phyloP scores from a whole-genome alignment of 1,284 basidiomycete species.

The Ganoderma sinense region DNA sequence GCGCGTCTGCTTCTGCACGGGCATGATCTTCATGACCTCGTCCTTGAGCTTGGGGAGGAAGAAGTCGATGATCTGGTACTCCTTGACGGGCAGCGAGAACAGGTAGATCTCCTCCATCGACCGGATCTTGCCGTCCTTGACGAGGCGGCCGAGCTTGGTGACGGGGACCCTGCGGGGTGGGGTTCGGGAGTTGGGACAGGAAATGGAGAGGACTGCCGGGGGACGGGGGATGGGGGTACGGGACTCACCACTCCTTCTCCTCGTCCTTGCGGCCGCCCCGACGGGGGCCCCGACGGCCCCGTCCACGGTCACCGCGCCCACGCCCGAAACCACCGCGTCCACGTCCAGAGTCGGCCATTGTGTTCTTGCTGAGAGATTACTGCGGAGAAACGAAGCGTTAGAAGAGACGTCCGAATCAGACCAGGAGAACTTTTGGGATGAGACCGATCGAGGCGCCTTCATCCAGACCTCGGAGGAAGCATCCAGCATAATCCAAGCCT shows the following conservation, averaged over 20 bases:
- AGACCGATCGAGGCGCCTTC: conserved; percentile 8
- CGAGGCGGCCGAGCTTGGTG: conserved; percentile 98
- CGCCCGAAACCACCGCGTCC: conserved; percentile 90
- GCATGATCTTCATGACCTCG: conserved; percentile 99
- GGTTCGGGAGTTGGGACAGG: conserved; percentile 7
- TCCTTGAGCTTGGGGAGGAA: conserved; percentile 99
- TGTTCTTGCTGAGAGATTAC: conserved; percentile 39
- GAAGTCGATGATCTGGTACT: conserved; percentile 97
- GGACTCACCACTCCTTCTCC: conserved; percentile 96
- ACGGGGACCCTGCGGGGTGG: conserved; percentile 83
- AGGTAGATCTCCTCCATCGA: conserved; percentile 99
- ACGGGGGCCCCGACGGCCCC: conserved; percentile 90
- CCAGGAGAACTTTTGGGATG: not conserved
- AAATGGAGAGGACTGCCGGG: not conserved
- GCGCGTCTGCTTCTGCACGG: conserved; percentile 99
- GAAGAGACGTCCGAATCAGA: conserved; percentile 8
- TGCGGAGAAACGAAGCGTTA: conserved; percentile 14
- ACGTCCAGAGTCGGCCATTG: conserved; percentile 79
- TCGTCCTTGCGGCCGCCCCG: conserved; percentile 98
- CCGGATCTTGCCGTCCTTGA: conserved; percentile 99
- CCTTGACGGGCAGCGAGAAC: conserved; percentile 99
- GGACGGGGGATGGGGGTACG: not conserved
- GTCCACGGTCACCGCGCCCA: conserved; percentile 86
- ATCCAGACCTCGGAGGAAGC: conserved; percentile 29
- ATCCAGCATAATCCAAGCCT: conserved; percentile 29